Evolutionary conservation across 768 basidiomycete species (phyloP), one percentile per base, ranked within the genome.

Genomic region (Lentinula sp.): DNA sequence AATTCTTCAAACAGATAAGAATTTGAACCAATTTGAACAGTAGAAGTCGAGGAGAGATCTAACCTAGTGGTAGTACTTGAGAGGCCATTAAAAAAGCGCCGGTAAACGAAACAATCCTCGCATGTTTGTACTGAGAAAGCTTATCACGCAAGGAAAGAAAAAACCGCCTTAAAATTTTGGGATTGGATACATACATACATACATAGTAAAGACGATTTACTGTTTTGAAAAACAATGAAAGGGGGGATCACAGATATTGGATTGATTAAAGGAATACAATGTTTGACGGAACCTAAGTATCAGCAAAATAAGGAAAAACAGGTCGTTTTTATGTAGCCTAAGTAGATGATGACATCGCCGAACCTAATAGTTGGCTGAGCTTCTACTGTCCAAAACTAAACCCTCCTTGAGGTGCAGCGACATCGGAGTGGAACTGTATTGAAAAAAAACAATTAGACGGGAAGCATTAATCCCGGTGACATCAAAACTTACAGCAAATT

Each of bases 51-150:
- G 36, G 6, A 54, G 18, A 54, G 51, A 7, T 63, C 74, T 62
- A 69, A 90, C 93, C 93, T 61, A 97, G 82, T n/a, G 94, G 94
- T 46, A 97, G 85, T 68, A 96, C 93, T 71, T 95, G 93, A 59
- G 92, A 93, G 23, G 93, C 88, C 95, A 96, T 96, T 28, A 64
- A 51, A 46, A 56, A 58, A 23, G 37, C 55, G 59, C 57, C 57
- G 41, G 51, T 48, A 7, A 48, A 23, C 46, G 20, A 48, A 48
- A 48, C 43, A n/a, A n/a, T n/a, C n/a, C 43, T 16, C 15, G 43
- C 18, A 41, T 23, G 23, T 3, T 1, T 23, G 28, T 28, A 28
- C 28, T 28, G 28, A 28, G 28, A 28, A 28, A 28, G 28, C 3
- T 28, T 28, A 45, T 36, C 32, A 23, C 10, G 20, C 49, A 50